A percentile compares a stretch with the other conserved stretches of the same genome.
Evolutionary conservation across 1,284 basidiomycete species (phyloP).

Genomic region (Xerocomus minutiporus): DNA sequence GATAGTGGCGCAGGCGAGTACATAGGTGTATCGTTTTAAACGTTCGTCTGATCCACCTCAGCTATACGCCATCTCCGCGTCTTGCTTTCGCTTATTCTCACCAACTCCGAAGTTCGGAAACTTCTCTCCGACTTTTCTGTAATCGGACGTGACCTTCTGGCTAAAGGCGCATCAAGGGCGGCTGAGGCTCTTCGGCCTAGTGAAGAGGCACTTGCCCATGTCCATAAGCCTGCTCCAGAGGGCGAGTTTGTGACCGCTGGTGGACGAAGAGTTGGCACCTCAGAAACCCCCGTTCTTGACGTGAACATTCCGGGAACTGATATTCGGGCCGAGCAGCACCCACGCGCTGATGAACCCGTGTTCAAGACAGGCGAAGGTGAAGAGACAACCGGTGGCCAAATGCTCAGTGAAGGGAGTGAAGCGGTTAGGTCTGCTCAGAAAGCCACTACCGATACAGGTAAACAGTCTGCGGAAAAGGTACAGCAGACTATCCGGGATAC

Average conservation of each 20-base stretch:
- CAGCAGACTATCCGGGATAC: conserved; percentile 7
- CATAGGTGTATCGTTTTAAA: not conserved
- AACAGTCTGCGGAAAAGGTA: conserved; percentile 1
- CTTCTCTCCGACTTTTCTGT: conserved; percentile 77
- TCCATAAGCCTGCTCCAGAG: conserved; percentile 68
- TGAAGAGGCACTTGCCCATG: conserved; percentile 56
- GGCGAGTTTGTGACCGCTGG: conserved; percentile 55
- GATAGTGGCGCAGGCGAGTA: conserved; percentile 59
- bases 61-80: conserved; percentile 85
- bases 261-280: conserved; percentile 40
- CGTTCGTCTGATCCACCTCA: conserved; percentile 23
- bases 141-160: conserved; percentile 84
- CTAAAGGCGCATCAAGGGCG: conserved; percentile 70
- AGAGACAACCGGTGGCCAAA: conserved; percentile 22
- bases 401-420: conserved; percentile 19
- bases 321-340: conserved; percentile 44
- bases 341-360: conserved; percentile 38
- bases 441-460: conserved; percentile 7
- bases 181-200: conserved; percentile 70
- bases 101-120: conserved; percentile 90
- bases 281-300: conserved; percentile 50
- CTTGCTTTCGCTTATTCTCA: conserved; percentile 76
- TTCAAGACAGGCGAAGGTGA: conserved; percentile 32
- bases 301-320: conserved; percentile 45
- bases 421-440: conserved; percentile 22